phyloP scores from a whole-genome alignment of 495 filamentous ascomycete species.

The Talaromyces liani region DNA sequence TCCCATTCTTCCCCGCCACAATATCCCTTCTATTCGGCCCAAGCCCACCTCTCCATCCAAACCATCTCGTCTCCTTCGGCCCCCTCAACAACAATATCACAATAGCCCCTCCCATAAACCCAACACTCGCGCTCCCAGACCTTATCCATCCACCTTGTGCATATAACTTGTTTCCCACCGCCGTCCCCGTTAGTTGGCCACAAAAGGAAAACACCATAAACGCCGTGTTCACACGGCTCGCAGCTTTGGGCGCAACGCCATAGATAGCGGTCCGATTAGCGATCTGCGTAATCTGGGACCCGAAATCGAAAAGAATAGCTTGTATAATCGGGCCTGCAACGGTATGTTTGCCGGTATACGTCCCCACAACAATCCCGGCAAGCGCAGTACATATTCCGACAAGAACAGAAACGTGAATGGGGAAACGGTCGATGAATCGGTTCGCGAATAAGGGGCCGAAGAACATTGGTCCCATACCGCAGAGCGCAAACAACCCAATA shows the following conservation, averaged over 20 bases:
- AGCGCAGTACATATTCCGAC: conserved; percentile 52
- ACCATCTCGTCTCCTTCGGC: conserved; percentile 63
- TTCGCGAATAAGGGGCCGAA: conserved; percentile 61
- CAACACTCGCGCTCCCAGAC: conserved; percentile 61
- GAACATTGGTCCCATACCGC: conserved; percentile 62
- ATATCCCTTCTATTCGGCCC: conserved; percentile 3
- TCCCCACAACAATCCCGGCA: conserved; percentile 59
- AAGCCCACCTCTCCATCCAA: conserved; percentile 64
- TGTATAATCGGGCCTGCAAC: conserved; percentile 72
- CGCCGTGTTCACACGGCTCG: conserved; percentile 74
- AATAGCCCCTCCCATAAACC: conserved; percentile 53
- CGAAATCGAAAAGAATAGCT: conserved; percentile 65
- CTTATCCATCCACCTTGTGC: conserved; percentile 62
- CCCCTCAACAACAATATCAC: conserved; percentile 51
- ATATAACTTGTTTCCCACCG: conserved; percentile 64
- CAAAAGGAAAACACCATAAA: conserved; percentile 73
- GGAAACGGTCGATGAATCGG: conserved; percentile 61
- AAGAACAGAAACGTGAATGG: conserved; percentile 58
- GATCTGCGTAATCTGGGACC: conserved; percentile 66
- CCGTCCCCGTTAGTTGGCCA: conserved; percentile 70
- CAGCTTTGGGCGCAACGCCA: conserved; percentile 58
- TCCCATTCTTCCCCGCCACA: neutral
- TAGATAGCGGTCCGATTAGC: conserved; percentile 70
- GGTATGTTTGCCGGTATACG: conserved; percentile 55
- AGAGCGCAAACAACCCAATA: conserved; percentile 73